These are phyloP conservation scores for Nakaseomyces kungkrabaensis DNA, from an alignment of 1,139 yeast species.

Conservation along the genomic window DNA sequence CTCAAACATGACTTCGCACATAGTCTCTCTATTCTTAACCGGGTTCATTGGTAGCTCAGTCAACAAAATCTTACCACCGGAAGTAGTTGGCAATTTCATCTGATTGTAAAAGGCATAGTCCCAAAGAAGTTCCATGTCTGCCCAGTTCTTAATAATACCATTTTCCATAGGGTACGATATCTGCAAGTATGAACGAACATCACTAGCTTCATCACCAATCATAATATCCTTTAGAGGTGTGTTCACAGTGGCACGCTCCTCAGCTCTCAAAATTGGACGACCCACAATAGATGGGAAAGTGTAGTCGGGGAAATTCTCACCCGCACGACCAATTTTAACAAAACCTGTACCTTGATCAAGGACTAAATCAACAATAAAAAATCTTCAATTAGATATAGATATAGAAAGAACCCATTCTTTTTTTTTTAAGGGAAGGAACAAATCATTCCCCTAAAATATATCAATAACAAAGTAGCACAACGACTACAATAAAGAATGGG, in stretches of 20 bases:
- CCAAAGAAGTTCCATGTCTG: conserved; percentile 98
- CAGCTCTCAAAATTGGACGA: conserved; percentile 93
- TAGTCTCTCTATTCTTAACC: conserved; percentile 49
- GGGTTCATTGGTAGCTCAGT: conserved; percentile 92
- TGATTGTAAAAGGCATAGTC: conserved; percentile 92
- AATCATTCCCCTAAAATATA: too few relatives aligned
- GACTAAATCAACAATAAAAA: conserved; percentile 36
- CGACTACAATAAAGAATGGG: too few relatives aligned
- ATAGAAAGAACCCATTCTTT: not conserved
- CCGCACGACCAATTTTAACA: conserved; percentile 90
- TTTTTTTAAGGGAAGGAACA: not conserved
- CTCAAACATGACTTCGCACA: conserved; percentile 98
- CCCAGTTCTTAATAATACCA: conserved; percentile 96
- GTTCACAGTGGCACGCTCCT: conserved; percentile 64
- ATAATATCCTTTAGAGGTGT: conserved; percentile 66
- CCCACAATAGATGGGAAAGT: conserved; percentile 99
- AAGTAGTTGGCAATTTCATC: conserved; percentile 64
- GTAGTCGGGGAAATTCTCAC: conserved; percentile 93
- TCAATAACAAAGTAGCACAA: too few relatives aligned
- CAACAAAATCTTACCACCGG: conserved; percentile 70
- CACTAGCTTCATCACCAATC: conserved; percentile 96
- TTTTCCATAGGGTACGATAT: conserved; percentile 97
- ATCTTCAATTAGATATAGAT: not conserved
- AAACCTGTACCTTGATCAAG: conserved; percentile 99
- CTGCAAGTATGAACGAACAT: conserved; percentile 81